A percentile compares a stretch with the other conserved stretches of the same genome.
phyloP scores from a whole-genome alignment of 495 filamentous ascomycete genomes.

The Daldinia caldariorum region DNA sequence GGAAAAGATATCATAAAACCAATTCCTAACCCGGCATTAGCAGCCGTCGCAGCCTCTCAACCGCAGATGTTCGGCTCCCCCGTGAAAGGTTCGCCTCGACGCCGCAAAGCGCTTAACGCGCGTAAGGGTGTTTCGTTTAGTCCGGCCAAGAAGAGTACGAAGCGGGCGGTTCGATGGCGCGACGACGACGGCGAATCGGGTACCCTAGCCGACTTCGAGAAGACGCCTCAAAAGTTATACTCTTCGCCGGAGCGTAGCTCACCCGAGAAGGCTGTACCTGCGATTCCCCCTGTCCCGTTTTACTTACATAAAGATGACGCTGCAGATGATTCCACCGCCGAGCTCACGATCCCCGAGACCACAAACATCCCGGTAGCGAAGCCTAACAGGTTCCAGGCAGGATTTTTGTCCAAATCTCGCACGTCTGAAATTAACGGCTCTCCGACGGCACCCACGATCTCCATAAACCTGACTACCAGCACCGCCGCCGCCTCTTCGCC shows the following conservation, averaged over 20 bases:
- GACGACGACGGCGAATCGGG: conserved; percentile 87
- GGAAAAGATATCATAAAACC: conserved; percentile 49
- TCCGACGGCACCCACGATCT: conserved; percentile 70
- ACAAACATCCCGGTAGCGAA: conserved; percentile 61
- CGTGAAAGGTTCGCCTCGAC: conserved; percentile 79
- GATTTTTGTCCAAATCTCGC: conserved; percentile 79
- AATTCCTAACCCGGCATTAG: conserved; percentile 48
- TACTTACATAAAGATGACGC: conserved; percentile 55
- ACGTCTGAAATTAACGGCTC: conserved; percentile 63
- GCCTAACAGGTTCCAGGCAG: conserved; percentile 86
- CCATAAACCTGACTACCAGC: conserved; percentile 58
- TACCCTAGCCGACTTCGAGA: conserved; percentile 85
- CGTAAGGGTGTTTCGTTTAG: conserved; percentile 86
- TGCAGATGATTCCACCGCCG: conserved; percentile 67
- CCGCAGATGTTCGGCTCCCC: conserved; percentile 57
- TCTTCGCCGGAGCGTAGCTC: conserved; percentile 61
- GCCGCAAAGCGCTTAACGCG: conserved; percentile 69
- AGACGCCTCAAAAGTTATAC: conserved; percentile 76
- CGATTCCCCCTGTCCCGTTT: conserved; percentile 50
- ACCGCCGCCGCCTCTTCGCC: conserved; percentile 65
- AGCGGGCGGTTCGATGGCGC: conserved; percentile 88
- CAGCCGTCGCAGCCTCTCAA: conserved; percentile 52
- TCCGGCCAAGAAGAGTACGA: conserved; percentile 74
- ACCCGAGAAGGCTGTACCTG: conserved; percentile 45
- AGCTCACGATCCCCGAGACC: conserved; percentile 59